Base-by-base conservation (phyloP, 2,329 filamentous ascomycete species). In the Beauveria caledonica region DNA sequence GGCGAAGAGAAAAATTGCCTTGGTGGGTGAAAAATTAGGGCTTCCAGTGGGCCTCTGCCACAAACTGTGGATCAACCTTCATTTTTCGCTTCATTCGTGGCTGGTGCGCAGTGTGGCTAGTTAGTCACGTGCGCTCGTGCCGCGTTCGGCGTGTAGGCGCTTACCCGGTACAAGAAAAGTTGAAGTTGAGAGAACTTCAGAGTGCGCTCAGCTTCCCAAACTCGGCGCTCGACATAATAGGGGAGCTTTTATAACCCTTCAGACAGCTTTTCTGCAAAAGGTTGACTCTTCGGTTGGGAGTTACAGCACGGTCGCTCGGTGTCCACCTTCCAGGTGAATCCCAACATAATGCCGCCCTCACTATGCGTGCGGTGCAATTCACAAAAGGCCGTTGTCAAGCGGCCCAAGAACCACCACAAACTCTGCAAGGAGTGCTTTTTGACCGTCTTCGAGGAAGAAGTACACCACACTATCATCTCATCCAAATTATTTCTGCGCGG, bases 351-450 rank as follows among this genome's bases (percentile, higher is more conserved):
- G 93, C 81, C 92, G 8, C 90, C 92, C 23, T 81, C 83, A 21
- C 76, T 82, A 23, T 99, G 94, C 72, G 85, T 86, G 56, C 78
- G 86, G 64, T 99, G 94, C 77, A 82, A 88, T 64, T 82, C 80
- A 23, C 82, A 88, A 63, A 85, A 92, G 62, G 93, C 94, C 5
- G 83, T 96, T 21, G 94, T 99, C 61, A 90, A 97, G 63, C 85
- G 94, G 29, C 93, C 94, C 1, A 97, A 97, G 73, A 96, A 97
- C 70, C 86, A 95, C 68, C 86, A 95, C 67, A 96, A 96, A 69
- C 83, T 99, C 51, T 99, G 94, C 81, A 92, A 89, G 68, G 74
- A 80, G 5, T 99, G 94, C 74, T 99, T 99, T 74, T 84, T 96
- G 59, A 69, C 77, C 11, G 82, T 94, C 50, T 99, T 99, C 70